Conservation (phyloP, 176 grass and related monocot species). For the Zea luxurians region DNA sequence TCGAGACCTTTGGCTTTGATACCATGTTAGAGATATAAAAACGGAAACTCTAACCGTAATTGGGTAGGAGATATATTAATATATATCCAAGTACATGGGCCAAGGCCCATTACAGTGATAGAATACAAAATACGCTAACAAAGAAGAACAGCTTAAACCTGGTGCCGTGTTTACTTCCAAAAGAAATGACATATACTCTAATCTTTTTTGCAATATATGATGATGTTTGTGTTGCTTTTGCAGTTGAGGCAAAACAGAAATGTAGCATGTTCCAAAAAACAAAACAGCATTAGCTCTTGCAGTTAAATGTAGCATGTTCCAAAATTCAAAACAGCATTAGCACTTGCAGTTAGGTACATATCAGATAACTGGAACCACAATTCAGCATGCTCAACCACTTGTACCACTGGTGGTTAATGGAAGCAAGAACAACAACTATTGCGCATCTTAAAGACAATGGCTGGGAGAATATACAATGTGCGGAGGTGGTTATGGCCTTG, state of each 20-base stretch:
- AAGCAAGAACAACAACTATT: neutral
- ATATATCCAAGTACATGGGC: no score
- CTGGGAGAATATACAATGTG: neutral
- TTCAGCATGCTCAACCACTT: neutral
- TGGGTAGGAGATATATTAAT: no score
- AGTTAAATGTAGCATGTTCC: neutral
- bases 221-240: constrained; percentile 9
- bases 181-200: constrained; percentile 18
- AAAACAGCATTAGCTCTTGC: constrained; percentile 1
- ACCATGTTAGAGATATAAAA: no score
- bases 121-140: no score
- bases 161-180: no score
- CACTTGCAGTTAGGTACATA: neutral
- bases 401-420: neutral
- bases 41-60: no score
- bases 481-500: neutral
- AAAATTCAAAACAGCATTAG: neutral
- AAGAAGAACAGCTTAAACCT: no score
- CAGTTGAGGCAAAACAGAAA: neutral
- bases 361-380: neutral
- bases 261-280: neutral
- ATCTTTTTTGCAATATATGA: constrained; percentile 14
- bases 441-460: neutral
- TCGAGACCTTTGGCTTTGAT: no score
- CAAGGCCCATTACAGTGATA: no score